Evolutionary conservation across 129 eudicot species (phyloP).

Genomic region (Flaveria sonorensis): DNA sequence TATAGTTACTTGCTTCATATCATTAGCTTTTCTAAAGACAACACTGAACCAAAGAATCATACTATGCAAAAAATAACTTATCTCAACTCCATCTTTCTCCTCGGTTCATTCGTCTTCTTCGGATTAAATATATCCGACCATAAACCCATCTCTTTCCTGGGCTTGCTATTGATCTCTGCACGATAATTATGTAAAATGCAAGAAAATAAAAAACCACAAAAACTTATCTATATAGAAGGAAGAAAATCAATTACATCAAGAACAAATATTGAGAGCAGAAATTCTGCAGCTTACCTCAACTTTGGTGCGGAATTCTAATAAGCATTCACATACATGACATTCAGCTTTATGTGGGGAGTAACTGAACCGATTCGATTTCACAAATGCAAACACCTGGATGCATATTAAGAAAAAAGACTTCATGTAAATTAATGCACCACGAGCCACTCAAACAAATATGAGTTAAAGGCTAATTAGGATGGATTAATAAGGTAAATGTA

Average conservation of each 20-base stretch:
- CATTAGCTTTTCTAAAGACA: conserved; percentile 17
- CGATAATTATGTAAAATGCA: not conserved
- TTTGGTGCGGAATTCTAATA: conserved; percentile 82
- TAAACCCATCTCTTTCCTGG: conserved; percentile 79
- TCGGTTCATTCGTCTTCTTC: conserved; percentile 53
- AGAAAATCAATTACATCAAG: not conserved
- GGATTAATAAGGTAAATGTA: conserved; percentile 25
- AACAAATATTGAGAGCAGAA: not conserved
- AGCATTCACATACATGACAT: conserved; percentile 90
- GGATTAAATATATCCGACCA: conserved; percentile 80
- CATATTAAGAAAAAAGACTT: not conserved
- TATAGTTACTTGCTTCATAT: conserved; percentile 26
- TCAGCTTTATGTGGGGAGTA: conserved; percentile 75
- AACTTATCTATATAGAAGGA: not conserved
- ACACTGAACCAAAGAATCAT: conserved; percentile 31
- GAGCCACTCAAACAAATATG: conserved; percentile 5
- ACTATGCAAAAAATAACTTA: not conserved
- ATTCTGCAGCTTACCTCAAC: conserved; percentile 58
- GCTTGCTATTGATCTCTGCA: conserved; percentile 71
- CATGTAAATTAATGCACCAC: conserved; percentile 8
- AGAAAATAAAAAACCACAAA: not conserved
- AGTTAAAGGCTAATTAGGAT: not conserved
- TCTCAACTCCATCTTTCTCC: conserved; percentile 55
- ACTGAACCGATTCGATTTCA: conserved; percentile 57
- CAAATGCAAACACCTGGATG: conserved; percentile 92